Evolutionary conservation across 768 basidiomycete genomes (phyloP).

Genomic region (Daedaleopsis nitida): DNA sequence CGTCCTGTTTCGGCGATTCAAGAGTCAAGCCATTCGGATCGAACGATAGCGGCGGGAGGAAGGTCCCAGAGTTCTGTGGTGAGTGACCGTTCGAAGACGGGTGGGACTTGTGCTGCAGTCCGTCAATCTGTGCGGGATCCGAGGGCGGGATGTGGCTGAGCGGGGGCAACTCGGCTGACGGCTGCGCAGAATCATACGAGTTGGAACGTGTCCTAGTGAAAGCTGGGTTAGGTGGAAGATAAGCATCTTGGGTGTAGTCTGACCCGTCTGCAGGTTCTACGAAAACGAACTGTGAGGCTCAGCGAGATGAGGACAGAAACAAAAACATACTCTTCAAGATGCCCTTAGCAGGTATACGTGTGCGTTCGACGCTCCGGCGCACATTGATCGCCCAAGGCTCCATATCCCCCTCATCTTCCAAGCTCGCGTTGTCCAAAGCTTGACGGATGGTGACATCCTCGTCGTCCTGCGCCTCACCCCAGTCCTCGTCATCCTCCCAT

Average conservation of each 20-base stretch:
- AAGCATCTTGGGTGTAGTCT: conserved; percentile 65
- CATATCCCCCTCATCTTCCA: conserved; percentile 58
- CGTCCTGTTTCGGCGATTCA: conserved; percentile 42
- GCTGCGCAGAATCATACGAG: conserved; percentile 64
- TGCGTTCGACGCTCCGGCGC: conserved; percentile 71
- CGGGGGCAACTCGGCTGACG: conserved; percentile 65
- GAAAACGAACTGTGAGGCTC: conserved; percentile 10
- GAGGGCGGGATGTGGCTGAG: conserved; percentile 81
- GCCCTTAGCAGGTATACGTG: conserved; percentile 69
- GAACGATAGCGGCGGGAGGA: conserved; percentile 62
- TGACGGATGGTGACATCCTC: conserved; percentile 76
- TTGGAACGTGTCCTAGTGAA: conserved; percentile 72
- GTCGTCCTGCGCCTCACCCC: conserved; percentile 67
- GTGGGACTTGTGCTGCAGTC: conserved; percentile 69
- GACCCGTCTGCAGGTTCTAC: conserved; percentile 54
- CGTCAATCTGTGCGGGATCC: conserved; percentile 86
- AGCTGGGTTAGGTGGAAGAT: conserved; percentile 39
- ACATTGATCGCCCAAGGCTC: conserved; percentile 81
- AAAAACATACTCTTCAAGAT: conserved; percentile 82
- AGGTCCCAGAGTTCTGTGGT: conserved; percentile 26
- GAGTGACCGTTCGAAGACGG: conserved; percentile 34
- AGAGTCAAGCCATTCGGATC: conserved; percentile 39
- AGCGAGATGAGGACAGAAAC: conserved; percentile 10
- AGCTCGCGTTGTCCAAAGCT: conserved; percentile 49
- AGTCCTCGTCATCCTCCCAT: conserved; percentile 81